Evolutionary conservation across 352 stramenopile genomes (phyloP).

Genomic region (Phytophthora lateralis): DNA sequence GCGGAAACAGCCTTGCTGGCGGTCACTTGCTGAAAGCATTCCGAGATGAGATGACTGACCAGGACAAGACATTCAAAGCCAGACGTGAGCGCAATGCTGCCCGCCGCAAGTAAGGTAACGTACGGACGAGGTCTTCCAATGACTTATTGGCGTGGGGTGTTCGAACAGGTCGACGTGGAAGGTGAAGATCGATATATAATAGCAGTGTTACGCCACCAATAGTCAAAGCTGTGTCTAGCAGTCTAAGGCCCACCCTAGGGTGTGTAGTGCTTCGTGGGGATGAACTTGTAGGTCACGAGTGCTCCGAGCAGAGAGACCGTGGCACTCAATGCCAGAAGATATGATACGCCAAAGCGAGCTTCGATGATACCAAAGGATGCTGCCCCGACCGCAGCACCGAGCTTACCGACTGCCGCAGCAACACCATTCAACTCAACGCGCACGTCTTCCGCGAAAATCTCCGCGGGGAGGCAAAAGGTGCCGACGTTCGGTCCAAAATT

Average conservation of each 20-base stretch:
- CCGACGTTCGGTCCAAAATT: conserved; percentile 90
- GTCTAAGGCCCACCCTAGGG: conserved; percentile 10
- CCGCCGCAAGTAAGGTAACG: conserved; percentile 20
- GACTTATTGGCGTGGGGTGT: too few relatives aligned
- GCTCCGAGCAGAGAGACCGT: conserved; percentile 65
- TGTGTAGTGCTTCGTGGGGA: conserved; percentile 56
- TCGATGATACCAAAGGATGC: conserved; percentile 71
- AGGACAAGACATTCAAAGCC: conserved; percentile 63
- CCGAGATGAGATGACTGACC: conserved; percentile 52
- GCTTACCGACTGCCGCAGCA: conserved; percentile 75
- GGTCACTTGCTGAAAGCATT: conserved; percentile 66
- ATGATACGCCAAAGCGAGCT: conserved; percentile 56
- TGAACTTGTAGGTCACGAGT: conserved; percentile 66
- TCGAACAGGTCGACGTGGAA: background rate
- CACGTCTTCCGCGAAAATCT: conserved; percentile 75
- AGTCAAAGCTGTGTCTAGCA: conserved; percentile 11
- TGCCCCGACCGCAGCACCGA: conserved; percentile 66
- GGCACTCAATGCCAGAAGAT: conserved; percentile 62
- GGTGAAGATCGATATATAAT: conserved; percentile 26
- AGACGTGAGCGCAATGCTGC: conserved; percentile 52
- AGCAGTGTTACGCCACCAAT: conserved; percentile 7
- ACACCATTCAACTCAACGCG: conserved; percentile 87
- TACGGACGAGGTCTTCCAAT: background rate
- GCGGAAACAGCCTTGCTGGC: conserved; percentile 59
- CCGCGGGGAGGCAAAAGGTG: conserved; percentile 84